These are phyloP conservation scores for Magnaporthales sp. DNA, from an alignment of 2,329 filamentous ascomycete species.

Conservation along the genomic window DNA sequence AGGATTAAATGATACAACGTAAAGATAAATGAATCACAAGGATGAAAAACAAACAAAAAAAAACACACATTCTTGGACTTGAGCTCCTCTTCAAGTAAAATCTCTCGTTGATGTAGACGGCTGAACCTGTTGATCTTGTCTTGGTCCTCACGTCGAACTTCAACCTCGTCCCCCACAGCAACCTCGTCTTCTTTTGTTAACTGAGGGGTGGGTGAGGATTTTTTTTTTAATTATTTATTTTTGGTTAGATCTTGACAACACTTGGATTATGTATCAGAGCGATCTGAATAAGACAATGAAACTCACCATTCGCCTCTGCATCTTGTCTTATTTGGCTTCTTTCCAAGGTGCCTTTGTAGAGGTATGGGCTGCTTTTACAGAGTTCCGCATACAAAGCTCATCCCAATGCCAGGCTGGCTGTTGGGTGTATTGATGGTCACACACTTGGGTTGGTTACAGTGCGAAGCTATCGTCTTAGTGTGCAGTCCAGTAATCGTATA, in stretches of 20 bases:
- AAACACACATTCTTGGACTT: constrained; percentile 60
- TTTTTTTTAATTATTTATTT: not conserved
- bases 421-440: not conserved
- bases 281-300: constrained; percentile 4
- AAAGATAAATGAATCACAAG: not conserved
- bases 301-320: constrained; percentile 53
- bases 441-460: not conserved
- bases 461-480: not conserved
- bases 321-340: constrained; percentile 12
- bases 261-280: no score
- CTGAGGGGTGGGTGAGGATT: constrained; percentile 36
- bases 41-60: not conserved
- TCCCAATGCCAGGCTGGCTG: no score
- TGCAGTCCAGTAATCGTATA: not conserved
- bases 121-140: constrained; percentile 99
- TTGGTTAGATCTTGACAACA: not conserved
- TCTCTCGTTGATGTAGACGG: constrained; percentile 80
- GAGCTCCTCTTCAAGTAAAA: constrained; percentile 69
- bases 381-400: not conserved
- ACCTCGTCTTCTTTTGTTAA: constrained; percentile 91
- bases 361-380: not conserved
- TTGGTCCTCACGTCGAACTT: constrained; percentile 93
- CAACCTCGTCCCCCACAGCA: constrained; percentile 68
- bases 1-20: no score
- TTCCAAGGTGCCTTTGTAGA: not conserved